These are phyloP conservation scores for Termitomyces sp. DNA, from an alignment of 768 basidiomycete species.

Conservation along the genomic window DNA sequence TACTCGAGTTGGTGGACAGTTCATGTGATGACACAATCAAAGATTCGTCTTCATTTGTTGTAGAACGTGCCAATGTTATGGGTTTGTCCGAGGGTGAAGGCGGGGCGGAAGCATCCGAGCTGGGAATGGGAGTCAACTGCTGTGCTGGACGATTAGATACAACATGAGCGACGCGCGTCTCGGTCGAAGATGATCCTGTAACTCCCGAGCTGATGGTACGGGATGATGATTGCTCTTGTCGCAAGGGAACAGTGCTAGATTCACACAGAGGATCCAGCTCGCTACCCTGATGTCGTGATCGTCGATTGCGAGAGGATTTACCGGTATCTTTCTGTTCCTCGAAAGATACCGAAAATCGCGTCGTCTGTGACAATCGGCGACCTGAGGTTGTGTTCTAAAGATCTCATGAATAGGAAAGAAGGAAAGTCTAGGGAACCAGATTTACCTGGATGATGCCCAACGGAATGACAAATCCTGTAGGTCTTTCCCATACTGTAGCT, in stretches of 20 bases:
- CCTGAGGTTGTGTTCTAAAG: constrained; percentile 66
- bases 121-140: constrained; percentile 60
- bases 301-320: constrained; percentile 21
- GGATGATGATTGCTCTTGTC: constrained; percentile 24
- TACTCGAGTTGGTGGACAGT: constrained; percentile 15
- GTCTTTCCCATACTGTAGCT: constrained; percentile 92
- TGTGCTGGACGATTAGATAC: constrained; percentile 26
- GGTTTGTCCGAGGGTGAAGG: constrained; percentile 47
- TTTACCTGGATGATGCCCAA: constrained; percentile 80
- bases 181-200: constrained; percentile 25
- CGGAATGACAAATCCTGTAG: constrained; percentile 85
- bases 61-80: constrained; percentile 20
- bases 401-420: constrained; percentile 4
- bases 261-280: constrained; percentile 22
- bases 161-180: constrained; percentile 20
- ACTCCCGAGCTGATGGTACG: constrained; percentile 12
- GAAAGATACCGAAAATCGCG: constrained; percentile 36
- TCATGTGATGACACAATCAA: constrained; percentile 27
- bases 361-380: constrained; percentile 60
- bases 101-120: constrained; percentile 60
- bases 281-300: constrained; percentile 30
- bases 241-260: constrained; percentile 11
- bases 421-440: not conserved
- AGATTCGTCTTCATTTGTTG: constrained; percentile 22
- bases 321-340: constrained; percentile 10